Evolutionary conservation across 305 asterid species (phyloP).

Genomic region (Solanum hybrid): DNA sequence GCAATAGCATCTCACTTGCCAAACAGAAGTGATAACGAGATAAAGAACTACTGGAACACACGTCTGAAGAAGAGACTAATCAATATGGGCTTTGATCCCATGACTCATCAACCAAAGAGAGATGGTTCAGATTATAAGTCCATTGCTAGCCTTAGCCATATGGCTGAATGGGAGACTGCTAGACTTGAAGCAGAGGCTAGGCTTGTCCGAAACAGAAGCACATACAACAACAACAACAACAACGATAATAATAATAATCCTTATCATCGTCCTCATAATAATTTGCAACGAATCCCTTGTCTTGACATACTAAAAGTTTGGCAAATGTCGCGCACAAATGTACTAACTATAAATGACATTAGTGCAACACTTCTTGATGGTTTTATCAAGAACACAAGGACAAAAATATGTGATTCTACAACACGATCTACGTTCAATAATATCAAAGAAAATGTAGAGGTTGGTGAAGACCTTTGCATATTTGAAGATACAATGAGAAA

Average conservation of each 20-base stretch:
- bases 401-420: not conserved
- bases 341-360: not conserved
- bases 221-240: not conserved
- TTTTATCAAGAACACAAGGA: not conserved
- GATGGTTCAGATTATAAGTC: not conserved
- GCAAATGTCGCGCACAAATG: not conserved
- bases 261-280: not conserved
- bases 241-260: not conserved
- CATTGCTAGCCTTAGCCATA: conserved; percentile 18
- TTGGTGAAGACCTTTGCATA: not conserved
- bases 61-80: conserved; percentile 44
- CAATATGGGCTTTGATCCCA: conserved; percentile 55
- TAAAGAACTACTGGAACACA: conserved; percentile 55
- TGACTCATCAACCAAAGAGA: conserved; percentile 41
- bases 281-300: not conserved
- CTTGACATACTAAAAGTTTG: conserved; percentile 1
- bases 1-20: conserved; percentile 41
- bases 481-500: not conserved
- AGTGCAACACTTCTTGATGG: not conserved
- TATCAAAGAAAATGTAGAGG: not conserved
- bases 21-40: conserved; percentile 50
- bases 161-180: conserved; percentile 11
- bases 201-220: not conserved
- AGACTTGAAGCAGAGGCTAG: conserved; percentile 15
- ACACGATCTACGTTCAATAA: not conserved